Percentiles rank a stretch among this genome's conserved stretches.
Conservation (phyloP, 164 flowering plant genomes). For the Chimonanthus salicifolius region DNA sequence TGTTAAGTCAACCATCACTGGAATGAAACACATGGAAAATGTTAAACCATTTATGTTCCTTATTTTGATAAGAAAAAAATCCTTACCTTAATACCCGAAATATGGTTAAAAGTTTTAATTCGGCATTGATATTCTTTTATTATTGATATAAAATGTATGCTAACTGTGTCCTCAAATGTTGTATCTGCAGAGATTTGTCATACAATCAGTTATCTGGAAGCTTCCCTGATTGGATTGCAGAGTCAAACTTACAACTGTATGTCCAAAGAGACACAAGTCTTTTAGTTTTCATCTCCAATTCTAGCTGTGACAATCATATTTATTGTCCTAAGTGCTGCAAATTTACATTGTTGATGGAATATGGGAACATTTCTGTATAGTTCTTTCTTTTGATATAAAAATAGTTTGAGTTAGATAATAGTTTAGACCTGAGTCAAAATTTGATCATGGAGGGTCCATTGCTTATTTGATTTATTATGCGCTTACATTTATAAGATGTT, state of each 20-base stretch:
- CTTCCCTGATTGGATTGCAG: constrained; percentile 61
- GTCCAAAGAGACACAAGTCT: constrained; percentile 11
- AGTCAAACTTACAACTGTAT: constrained; percentile 46
- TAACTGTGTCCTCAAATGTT: not conserved
- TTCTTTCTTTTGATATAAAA: too few species aligned
- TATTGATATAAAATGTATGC: not conserved
- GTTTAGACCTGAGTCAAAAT: not conserved
- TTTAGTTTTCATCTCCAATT: not conserved
- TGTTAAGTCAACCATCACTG: too few species aligned
- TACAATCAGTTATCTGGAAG: constrained; percentile 64
- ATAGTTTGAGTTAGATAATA: not conserved
- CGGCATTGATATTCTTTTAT: too few species aligned
- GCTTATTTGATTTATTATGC: not conserved
- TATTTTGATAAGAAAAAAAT: too few species aligned
- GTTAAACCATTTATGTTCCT: too few species aligned
- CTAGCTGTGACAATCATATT: not conserved
- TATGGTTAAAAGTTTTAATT: too few species aligned
- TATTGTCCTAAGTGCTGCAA: not conserved
- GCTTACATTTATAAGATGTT: not conserved
- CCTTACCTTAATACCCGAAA: too few species aligned
- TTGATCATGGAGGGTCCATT: not conserved
- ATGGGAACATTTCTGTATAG: too few species aligned
- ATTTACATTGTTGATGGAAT: not conserved
- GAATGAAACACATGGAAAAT: too few species aligned
- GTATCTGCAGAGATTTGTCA: constrained; percentile 65